Percentiles rank a stretch among this genome's conserved stretches.
Conservation (phyloP, 768 basidiomycete species). For the Suillus occidentalis region DNA sequence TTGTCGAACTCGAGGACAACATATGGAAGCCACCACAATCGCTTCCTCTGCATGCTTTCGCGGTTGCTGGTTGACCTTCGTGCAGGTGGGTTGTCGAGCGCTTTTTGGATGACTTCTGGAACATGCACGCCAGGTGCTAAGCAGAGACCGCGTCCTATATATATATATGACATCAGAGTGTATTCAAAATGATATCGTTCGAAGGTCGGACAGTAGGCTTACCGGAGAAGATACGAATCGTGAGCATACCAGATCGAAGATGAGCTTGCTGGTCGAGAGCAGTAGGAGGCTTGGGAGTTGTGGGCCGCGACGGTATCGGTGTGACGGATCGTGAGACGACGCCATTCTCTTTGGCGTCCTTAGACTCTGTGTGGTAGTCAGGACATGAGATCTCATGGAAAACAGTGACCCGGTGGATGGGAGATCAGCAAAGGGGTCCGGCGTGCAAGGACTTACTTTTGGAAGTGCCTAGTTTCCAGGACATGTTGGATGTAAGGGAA, state of each 20-base stretch:
- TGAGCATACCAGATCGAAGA: conserved; percentile 88
- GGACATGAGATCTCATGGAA: conserved; percentile 10
- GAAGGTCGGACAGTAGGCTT: conserved; percentile 28
- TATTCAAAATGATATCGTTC: neutral
- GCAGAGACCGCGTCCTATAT: conserved; percentile 71
- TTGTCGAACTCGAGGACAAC: conserved; percentile 98
- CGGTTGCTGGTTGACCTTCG: conserved; percentile 70
- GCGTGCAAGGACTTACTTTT: conserved; percentile 30
- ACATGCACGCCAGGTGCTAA: conserved; percentile 77
- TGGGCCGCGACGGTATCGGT: conserved; percentile 79
- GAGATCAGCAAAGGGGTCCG: conserved; percentile 10
- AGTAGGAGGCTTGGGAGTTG: conserved; percentile 64
- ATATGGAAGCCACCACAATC: conserved; percentile 94
- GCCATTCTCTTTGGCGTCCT: conserved; percentile 71
- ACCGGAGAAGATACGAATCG: conserved; percentile 95
- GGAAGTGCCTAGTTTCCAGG: conserved; percentile 52
- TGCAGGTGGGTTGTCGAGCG: conserved; percentile 62
- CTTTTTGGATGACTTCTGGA: conserved; percentile 83
- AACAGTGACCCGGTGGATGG: neutral
- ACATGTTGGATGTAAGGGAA: conserved; percentile 38
- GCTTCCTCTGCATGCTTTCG: conserved; percentile 90
- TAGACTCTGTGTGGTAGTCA: conserved; percentile 47
- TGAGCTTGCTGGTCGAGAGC: conserved; percentile 48
- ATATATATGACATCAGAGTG: conserved; percentile 19
- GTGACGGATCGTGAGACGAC: conserved; percentile 76